phyloP scores from a whole-genome alignment of 192 early-diverging fungal species.

The Entomortierella lignicola region DNA sequence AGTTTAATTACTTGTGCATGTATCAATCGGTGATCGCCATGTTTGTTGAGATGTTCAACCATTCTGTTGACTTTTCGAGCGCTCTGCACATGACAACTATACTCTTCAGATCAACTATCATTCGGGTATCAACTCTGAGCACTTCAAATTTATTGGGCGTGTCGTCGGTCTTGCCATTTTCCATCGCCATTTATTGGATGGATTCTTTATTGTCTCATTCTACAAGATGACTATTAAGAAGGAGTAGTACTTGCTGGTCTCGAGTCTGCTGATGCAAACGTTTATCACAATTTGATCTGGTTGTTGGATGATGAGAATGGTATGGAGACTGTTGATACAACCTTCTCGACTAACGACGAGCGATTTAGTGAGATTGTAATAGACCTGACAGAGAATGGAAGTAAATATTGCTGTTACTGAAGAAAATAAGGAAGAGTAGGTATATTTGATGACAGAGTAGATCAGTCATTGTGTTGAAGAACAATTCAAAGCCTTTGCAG shows the following conservation, averaged over 20 bases:
- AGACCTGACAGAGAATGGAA: slow-evolving; percentile 90
- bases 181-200: slow-evolving; percentile 96
- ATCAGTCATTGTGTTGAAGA: slow-evolving; percentile 92
- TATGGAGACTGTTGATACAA: slow-evolving; percentile 87
- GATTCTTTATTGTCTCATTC: slow-evolving; percentile 94
- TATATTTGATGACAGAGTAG: slow-evolving; percentile 88
- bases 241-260: slow-evolving; percentile 89
- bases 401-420: slow-evolving; percentile 92
- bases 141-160: slow-evolving; percentile 98
- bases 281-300: slow-evolving; percentile 92
- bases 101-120: slow-evolving; percentile 98
- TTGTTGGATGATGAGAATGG: slow-evolving; percentile 79
- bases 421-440: slow-evolving; percentile 96
- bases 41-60: slow-evolving; percentile 99
- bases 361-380: slow-evolving; percentile 90
- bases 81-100: slow-evolving; percentile 97
- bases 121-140: slow-evolving; percentile 94
- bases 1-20: not conserved
- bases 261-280: slow-evolving; percentile 95
- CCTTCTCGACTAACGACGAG: slow-evolving; percentile 92
- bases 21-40: slow-evolving; percentile 52
- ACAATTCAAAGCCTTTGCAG: slow-evolving; percentile 93
- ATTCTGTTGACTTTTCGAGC: slow-evolving; percentile 95
- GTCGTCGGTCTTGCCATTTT: slow-evolving; percentile 95
- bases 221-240: slow-evolving; percentile 96